Evolutionary conservation across 805 yeast species (phyloP), one percentile per base, ranked within the genome.

Genomic region (Barnettozyma wickerhamii): DNA sequence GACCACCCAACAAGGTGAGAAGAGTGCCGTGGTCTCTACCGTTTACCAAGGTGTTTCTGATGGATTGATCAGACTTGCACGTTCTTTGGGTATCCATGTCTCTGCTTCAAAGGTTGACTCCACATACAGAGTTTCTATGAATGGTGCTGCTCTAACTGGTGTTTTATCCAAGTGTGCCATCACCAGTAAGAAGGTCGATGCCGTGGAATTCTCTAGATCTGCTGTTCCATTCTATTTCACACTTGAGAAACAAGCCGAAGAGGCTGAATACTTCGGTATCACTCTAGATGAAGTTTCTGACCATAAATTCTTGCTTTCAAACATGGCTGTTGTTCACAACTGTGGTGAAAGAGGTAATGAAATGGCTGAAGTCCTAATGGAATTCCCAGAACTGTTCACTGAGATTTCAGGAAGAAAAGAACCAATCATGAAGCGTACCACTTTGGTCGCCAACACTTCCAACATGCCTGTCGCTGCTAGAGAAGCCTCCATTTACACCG

Each of bases 401-500:
- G 96, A 89, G 66, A 72, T 88, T 43, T 75, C 79, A 45, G 99
- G 98, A 53, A 81, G 86, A 59, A 86, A 90, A 70, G 99, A 93
- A 72, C 97, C 98, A 51, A 93, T 93, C 63, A 93, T 93, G 98
- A 93, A 95, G 74, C 95, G 99, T 75, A 93, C 99, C 30, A 85
- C 98, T 28, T 77, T 93, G 65, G 99, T 93, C 40, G 99, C 99
- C 35, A 93, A 93, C 67, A 93, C 99, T 33, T 91, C 98, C 31
- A 93, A 93, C 66, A 93, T 93, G 99, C 99, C 99, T 40, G 99
- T 93, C 57, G 99, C 99, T 49, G 99, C 99, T 7, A 85, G 99
- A 80, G 99, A 93, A 69, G 99, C 99, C 36, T 93, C 99, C 26
- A 93, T 93, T 58, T 93, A 93, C 71, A 93, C 99, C 13, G 99